phyloP scores from a whole-genome alignment of 1,284 basidiomycete genomes.

The Entoloma clypeatum region DNA sequence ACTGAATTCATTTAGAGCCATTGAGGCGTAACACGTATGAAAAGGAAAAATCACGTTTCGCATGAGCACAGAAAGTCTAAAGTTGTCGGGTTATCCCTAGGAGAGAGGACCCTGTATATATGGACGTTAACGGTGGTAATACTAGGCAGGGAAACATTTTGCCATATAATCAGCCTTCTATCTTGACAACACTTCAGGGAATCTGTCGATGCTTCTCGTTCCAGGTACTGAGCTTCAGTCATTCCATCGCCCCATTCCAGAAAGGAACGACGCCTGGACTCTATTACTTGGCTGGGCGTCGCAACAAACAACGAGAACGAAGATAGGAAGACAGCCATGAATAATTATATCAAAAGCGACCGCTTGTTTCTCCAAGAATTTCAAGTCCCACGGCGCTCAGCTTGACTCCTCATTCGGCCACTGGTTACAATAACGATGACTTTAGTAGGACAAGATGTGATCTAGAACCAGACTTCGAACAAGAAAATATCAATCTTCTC shows the following conservation, averaged over 20 bases:
- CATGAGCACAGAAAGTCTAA: slow-evolving; percentile 23
- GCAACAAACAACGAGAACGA: slow-evolving; percentile 34
- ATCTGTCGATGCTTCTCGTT: slow-evolving; percentile 29
- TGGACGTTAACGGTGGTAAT: background rate
- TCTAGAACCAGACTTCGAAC: too few species aligned
- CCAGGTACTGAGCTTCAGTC: slow-evolving; percentile 38
- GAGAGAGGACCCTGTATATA: slow-evolving; percentile 41
- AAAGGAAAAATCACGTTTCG: slow-evolving; percentile 15
- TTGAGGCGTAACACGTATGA: background rate
- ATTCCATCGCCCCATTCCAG: slow-evolving; percentile 38
- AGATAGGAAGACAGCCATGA: slow-evolving; percentile 17
- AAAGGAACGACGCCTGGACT: slow-evolving; percentile 32
- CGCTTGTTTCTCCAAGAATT: too few species aligned
- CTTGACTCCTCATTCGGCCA: too few species aligned
- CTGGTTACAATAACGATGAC: too few species aligned
- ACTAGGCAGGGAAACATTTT: slow-evolving; percentile 8
- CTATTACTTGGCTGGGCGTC: slow-evolving; percentile 31
- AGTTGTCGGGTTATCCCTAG: slow-evolving; percentile 34
- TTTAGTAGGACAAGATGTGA: too few species aligned
- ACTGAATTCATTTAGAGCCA: slow-evolving; percentile 17
- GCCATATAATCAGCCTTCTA: slow-evolving; percentile 39
- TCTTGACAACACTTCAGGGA: slow-evolving; percentile 30
- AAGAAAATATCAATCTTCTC: too few species aligned
- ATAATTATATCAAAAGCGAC: too few species aligned
- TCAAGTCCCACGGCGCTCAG: too few species aligned